Conservation (phyloP, 108 stramenopile species). For the Mediolabrus comicus region DNA sequence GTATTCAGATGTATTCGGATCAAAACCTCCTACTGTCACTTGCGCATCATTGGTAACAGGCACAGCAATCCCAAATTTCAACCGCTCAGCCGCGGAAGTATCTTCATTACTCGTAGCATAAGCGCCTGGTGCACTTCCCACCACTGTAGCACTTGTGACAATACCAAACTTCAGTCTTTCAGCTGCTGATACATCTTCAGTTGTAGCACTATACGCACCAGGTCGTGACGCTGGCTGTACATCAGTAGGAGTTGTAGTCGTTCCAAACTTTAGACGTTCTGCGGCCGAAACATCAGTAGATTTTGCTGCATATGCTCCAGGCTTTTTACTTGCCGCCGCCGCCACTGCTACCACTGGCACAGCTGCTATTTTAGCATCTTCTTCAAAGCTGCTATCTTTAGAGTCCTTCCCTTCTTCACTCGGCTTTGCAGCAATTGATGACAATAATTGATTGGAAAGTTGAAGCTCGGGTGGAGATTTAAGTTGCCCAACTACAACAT, state of each 20-base stretch:
- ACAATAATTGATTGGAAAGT: not conserved
- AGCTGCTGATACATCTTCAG: slow-evolving; percentile 9
- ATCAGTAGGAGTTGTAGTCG: not conserved
- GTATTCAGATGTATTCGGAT: not conserved
- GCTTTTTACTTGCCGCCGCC: not conserved
- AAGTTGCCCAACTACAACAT: not conserved
- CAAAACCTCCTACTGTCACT: not conserved
- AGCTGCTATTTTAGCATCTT: not conserved
- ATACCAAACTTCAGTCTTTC: slow-evolving; percentile 20
- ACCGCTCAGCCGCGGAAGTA: slow-evolving; percentile 4
- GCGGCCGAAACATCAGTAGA: not conserved
- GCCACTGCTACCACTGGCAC: not conserved
- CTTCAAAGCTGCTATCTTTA: not conserved
- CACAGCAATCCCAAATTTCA: slow-evolving; percentile 19
- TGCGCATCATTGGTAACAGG: not conserved
- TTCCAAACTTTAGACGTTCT: slow-evolving; percentile 13
- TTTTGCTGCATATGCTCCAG: slow-evolving; percentile 4
- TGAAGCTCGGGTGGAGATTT: slow-evolving; percentile 14
- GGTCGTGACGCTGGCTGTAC: not conserved
- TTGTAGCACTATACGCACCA: not conserved
- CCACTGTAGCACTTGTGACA: not conserved
- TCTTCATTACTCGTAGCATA: not conserved
- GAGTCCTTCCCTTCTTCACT: not conserved
- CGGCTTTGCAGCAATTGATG: not conserved
- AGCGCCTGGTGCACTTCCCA: not conserved